Percentiles rank a stretch among this genome's conserved stretches.
Conservation (phyloP, 345 rosid genomes). For the Hibiscus tridactylites region DNA sequence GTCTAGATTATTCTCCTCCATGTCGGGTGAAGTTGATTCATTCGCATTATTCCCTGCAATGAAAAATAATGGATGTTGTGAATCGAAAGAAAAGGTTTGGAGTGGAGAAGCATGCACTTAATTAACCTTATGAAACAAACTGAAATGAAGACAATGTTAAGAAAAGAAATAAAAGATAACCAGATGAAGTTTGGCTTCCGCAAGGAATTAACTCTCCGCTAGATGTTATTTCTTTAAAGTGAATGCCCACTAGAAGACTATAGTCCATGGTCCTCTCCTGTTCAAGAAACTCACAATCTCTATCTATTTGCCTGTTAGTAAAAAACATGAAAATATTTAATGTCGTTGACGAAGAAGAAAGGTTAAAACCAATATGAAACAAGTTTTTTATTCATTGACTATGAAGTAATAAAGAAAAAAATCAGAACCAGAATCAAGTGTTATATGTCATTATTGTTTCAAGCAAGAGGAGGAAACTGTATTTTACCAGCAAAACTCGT, state of each 20-base stretch:
- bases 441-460: no score
- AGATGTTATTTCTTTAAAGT: background rate
- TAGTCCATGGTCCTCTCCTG: background rate
- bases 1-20: conserved; percentile 25
- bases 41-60: conserved; percentile 24
- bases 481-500: conserved; percentile 61
- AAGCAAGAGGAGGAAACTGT: background rate
- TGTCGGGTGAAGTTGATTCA: conserved; percentile 19
- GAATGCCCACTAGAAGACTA: background rate
- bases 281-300: background rate
- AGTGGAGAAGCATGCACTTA: no score
- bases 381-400: no score
- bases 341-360: background rate
- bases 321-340: background rate
- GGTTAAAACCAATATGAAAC: no score
- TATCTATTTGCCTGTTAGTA: background rate
- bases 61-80: background rate
- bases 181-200: conserved; percentile 10
- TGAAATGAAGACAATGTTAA: no score
- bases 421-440: no score
- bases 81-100: background rate
- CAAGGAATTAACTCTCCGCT: background rate
- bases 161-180: conserved; percentile 15
- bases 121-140: no score
- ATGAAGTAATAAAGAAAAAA: no score